Evolutionary conservation across 2,329 filamentous ascomycete species (phyloP), one percentile per base, ranked within the genome.

Genomic region (Coniella lustricola): DNA sequence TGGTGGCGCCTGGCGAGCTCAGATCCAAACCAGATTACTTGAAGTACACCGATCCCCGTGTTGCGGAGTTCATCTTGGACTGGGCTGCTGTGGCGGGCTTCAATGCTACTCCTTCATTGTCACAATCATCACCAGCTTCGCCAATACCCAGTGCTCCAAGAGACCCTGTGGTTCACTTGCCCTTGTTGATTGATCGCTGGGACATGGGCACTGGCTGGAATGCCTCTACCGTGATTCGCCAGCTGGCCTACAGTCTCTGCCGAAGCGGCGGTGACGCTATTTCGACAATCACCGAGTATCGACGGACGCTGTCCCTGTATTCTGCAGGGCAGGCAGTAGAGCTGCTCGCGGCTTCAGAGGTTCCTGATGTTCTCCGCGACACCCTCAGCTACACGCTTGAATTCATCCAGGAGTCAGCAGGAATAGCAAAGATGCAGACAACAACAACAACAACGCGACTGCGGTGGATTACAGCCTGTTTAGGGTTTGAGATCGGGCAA

Each of bases 141-240:
- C 9, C 16, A 13, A 21, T 3, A 5, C 12, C 55, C 57, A 37
- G 59, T n/a, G n/a, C n/a, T n/a, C n/a, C 56, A 18, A 58, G 63
- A 21, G 51, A 52, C 4, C 52, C 62, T 8, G 57, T 61, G 1
- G 64, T 71, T 49, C 72, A 69, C 45, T 54, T 70, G 2, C 70
- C 70, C 2, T 57, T 66, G 14, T 58, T 73, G 16, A 56, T 71
- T 9, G 70, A 72, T 50, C 64, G 62, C 33, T 65, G 64, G 32
- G 51, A 59, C 1, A 61, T 57, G 10, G 63, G 60, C 40, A 72
- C 64, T 47, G 62, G 65, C 0, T 73, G 70, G 70, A 60, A 64
- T 17, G 52, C 57, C 22, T 71, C 68, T 50, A 62, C 59, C 4
- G 41, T 53, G 0, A 50, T 67, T 18, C 64, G 70, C 12, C 54